Base-by-base conservation (phyloP, 768 basidiomycete species). In the Cystofilobasidium macerans region DNA sequence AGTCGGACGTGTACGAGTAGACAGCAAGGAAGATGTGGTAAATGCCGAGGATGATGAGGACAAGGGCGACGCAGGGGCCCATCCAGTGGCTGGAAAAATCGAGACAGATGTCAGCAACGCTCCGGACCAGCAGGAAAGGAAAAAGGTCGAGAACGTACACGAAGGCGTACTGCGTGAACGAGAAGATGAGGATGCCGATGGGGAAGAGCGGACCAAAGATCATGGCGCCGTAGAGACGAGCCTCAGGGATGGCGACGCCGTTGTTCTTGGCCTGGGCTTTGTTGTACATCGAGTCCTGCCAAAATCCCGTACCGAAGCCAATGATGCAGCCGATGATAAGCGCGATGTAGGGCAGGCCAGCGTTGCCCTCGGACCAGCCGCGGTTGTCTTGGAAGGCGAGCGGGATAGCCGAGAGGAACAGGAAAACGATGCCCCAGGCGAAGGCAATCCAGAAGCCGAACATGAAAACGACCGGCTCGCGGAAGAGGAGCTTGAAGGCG, bases 291-390 rank as follows among this genome's bases (percentile, higher is more conserved):
- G 36, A 12, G 60, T 67, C 65, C 11, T 48, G 58, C 65, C 65
- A 67, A 24, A 67, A 59, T 6, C 65, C 65, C 0, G 60, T 45
- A 0, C n/a, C 51, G 32, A 67, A 81, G 0, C 81, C 80, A 2
- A 76, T 69, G 0, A 78, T 71, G 20, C 87, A 76, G 3, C 87
- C 87, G 1, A 86, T 24, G 0, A 86, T 87, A 7, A 89, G 79
- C 0, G 87, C 81, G 64, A 89, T 77, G 69, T 88, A 91, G 70
- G 88, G 79, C 35, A 88, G 73, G 0, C 86, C 85, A 0, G 82
- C 79, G 57, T 85, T 83, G 6, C 86, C 85, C 13, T 80, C 74
- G 0, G 72, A 67, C 72, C 86, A 75, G 42, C 79, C 74, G 71
- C 89, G 89, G 24, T 69, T 61, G 8, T 48, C 58, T 16, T 62